phyloP scores from a whole-genome alignment of 371 early-diverging fungal species.

The Mortierella sp. region DNA sequence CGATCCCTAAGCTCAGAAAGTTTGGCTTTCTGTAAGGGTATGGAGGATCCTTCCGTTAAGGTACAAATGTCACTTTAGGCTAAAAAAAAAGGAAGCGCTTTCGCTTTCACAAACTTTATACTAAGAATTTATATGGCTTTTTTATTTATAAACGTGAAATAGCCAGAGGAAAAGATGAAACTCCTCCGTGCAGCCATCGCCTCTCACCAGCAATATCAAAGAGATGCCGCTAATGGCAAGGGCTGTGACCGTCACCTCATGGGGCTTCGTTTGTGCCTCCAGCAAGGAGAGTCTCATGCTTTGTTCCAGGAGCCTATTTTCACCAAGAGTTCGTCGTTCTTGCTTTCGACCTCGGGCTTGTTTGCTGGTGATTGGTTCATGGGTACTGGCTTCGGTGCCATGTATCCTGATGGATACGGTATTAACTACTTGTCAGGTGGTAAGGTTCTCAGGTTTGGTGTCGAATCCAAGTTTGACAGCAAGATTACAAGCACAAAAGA shows the following conservation, averaged over 20 bases:
- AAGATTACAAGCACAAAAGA: constrained; percentile 60
- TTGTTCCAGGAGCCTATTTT: constrained; percentile 84
- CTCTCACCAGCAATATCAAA: constrained; percentile 75
- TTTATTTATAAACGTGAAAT: too few species aligned
- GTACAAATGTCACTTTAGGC: constrained; percentile 26
- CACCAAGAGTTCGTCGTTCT: constrained; percentile 72
- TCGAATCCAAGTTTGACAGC: constrained; percentile 78
- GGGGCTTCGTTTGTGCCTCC: constrained; percentile 73
- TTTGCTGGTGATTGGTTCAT: constrained; percentile 77
- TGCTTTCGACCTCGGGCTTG: constrained; percentile 83
- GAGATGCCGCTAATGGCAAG: constrained; percentile 76
- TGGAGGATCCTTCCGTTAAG: constrained; percentile 63
- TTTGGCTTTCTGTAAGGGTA: constrained; percentile 73
- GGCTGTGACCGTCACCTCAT: constrained; percentile 91
- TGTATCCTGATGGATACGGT: constrained; percentile 87
- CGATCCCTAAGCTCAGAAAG: constrained; percentile 78
- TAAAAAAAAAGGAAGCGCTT: neutral
- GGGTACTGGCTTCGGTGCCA: constrained; percentile 86
- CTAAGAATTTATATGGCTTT: neutral
- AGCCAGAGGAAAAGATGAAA: constrained; percentile 70
- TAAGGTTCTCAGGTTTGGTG: constrained; percentile 79
- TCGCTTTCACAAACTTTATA: neutral
- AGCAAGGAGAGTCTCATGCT: constrained; percentile 63
- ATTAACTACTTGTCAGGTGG: constrained; percentile 88
- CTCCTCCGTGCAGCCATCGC: constrained; percentile 72